These are phyloP conservation scores for Corymbia maculata DNA, from an alignment of 345 rosid species.

Conservation along the genomic window DNA sequence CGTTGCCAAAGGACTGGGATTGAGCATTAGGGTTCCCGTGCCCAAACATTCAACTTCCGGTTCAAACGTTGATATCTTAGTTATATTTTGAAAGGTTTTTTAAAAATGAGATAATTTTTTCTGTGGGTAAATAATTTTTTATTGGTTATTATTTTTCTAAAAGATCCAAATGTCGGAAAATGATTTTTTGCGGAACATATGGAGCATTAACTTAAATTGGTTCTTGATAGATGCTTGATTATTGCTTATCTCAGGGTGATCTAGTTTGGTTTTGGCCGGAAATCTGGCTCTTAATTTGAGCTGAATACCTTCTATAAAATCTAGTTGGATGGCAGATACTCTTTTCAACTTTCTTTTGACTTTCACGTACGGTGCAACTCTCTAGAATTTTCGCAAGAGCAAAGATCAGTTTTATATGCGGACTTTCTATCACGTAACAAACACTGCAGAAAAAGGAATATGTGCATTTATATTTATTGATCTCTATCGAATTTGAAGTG, in stretches of 20 bases:
- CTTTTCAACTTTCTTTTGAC: not conserved
- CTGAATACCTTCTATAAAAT: not conserved
- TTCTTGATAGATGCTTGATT: not conserved
- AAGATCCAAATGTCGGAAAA: no score
- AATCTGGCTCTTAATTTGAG: not conserved
- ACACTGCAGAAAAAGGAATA: no score
- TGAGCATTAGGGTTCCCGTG: not conserved
- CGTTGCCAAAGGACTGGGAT: not conserved
- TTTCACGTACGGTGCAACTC: not conserved
- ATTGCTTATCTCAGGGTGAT: not conserved
- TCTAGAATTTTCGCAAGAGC: no score
- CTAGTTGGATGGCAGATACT: not conserved
- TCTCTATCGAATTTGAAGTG: not conserved
- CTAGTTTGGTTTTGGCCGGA: not conserved
- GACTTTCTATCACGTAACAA: no score
- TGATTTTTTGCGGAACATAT: no score
- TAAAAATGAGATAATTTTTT: no score
- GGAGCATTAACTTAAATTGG: not conserved
- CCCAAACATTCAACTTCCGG: not conserved
- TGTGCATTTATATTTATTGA: not conserved
- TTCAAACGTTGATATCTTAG: accelerated
- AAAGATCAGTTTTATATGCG: no score
- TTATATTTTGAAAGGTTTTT: no score
- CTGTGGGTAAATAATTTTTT: not conserved
- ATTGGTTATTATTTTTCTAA: no score